A percentile compares a stretch with the other conserved stretches of the same genome.
These are phyloP conservation scores for Xylaria cubensis DNA, from an alignment of 495 filamentous ascomycete genomes.

Conservation along the genomic window DNA sequence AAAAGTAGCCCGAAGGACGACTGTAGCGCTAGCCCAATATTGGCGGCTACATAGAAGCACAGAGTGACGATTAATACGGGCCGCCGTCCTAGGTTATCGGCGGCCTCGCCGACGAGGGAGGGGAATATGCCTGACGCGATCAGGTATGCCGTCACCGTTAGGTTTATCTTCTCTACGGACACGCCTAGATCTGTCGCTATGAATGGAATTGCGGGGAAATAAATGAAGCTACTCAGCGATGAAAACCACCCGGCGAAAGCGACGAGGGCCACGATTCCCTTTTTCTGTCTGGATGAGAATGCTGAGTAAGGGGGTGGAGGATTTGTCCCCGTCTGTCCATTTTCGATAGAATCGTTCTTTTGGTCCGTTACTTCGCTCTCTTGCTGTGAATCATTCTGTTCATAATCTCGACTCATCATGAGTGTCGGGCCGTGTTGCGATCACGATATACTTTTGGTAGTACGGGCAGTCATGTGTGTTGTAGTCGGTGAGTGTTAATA, in stretches of 20 bases:
- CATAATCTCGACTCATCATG: too few relatives aligned
- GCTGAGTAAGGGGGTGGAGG: neutral
- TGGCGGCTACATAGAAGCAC: conserved; percentile 12
- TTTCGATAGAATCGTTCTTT: neutral
- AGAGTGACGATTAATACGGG: neutral
- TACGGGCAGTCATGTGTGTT: too few relatives aligned
- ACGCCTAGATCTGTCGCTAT: conserved; percentile 44
- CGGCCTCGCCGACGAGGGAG: conserved; percentile 3
- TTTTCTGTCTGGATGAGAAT: neutral
- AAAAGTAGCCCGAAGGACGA: neutral
- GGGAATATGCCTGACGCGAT: conserved; percentile 1
- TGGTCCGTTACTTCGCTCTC: too few relatives aligned
- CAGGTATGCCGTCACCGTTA: conserved; percentile 21
- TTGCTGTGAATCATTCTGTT: too few relatives aligned
- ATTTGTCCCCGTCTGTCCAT: neutral
- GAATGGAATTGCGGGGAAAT: neutral
- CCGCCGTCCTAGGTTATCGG: neutral
- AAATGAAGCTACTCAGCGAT: neutral
- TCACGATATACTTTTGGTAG: too few relatives aligned
- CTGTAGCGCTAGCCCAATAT: conserved; percentile 7
- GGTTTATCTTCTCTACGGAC: conserved; percentile 51
- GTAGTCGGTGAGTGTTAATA: too few relatives aligned
- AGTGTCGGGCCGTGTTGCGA: too few relatives aligned
- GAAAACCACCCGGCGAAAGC: conserved; percentile 37
- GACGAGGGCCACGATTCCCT: conserved; percentile 38